Conservation (phyloP, 495 filamentous ascomycete species). For the Penicillium salamii region DNA sequence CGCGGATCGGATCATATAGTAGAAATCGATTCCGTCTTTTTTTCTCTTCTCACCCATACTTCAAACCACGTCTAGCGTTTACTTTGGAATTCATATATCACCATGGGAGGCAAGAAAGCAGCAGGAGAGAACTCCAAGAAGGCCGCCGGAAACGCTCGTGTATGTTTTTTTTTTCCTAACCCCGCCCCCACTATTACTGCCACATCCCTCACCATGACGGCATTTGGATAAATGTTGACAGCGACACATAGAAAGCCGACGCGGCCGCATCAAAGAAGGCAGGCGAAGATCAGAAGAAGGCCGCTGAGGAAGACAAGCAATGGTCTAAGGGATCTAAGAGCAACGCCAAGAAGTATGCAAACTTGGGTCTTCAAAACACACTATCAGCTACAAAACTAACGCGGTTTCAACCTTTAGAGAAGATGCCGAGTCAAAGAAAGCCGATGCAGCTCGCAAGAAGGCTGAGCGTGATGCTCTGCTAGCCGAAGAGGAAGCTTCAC, state of each 20-base stretch:
- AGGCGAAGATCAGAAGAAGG: conserved; percentile 62
- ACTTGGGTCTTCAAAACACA: neutral
- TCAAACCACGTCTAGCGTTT: neutral
- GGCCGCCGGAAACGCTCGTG: conserved; percentile 75
- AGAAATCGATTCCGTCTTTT: conserved; percentile 16
- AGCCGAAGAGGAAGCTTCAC: conserved; percentile 74
- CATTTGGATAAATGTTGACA: conserved; percentile 13
- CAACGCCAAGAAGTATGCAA: conserved; percentile 77
- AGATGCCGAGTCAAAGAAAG: conserved; percentile 79
- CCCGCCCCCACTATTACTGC: conserved; percentile 32
- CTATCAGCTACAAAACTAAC: conserved; percentile 12
- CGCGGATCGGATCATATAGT: conserved; percentile 26
- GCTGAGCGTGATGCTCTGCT: conserved; percentile 80
- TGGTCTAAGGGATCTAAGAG: conserved; percentile 86
- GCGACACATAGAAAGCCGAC: conserved; percentile 73
- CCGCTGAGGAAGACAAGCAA: conserved; percentile 66
- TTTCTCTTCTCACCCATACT: conserved; percentile 6
- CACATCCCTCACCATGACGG: conserved; percentile 4
- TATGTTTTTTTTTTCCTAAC: conserved; percentile 27
- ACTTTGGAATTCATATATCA: conserved; percentile 1
- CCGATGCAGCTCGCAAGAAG: conserved; percentile 81
- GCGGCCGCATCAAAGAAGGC: conserved; percentile 75
- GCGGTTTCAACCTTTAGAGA: conserved; percentile 57
- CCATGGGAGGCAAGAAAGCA: conserved; percentile 60
- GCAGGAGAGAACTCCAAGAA: conserved; percentile 81